Evolutionary conservation across 169 alveolate genomes (phyloP).

Genomic region (Condylostoma magnum): DNA sequence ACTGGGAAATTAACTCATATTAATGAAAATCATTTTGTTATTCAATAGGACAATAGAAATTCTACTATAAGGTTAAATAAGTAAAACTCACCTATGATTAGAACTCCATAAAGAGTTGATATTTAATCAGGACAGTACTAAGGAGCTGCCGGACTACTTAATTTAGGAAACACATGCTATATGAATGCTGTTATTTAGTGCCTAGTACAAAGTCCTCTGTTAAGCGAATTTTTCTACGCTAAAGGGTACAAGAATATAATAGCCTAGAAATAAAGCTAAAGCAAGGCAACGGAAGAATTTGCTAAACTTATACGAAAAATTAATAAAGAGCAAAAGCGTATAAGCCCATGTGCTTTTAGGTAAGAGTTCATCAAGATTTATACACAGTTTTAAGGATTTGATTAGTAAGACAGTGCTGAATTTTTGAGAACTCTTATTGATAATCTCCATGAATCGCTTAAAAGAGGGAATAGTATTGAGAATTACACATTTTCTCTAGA

Average conservation of each 20-base stretch:
- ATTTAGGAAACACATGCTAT: constrained; percentile 75
- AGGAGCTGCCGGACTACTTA: constrained; percentile 57
- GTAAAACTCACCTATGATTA: not conserved
- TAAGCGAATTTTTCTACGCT: constrained; percentile 49
- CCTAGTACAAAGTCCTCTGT: constrained; percentile 48
- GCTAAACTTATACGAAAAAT: constrained; percentile 39
- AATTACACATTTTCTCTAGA: not conserved
- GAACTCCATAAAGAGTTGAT: not conserved
- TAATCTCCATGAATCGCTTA: constrained; percentile 75
- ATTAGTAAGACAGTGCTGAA: constrained; percentile 70
- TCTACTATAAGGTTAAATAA: not conserved
- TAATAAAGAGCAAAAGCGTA: constrained; percentile 31
- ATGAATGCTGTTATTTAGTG: constrained; percentile 69
- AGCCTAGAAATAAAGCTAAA: constrained; percentile 38
- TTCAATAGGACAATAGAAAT: not conserved
- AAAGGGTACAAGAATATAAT: constrained; percentile 37
- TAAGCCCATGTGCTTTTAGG: constrained; percentile 28
- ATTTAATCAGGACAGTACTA: not conserved
- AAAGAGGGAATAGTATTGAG: not conserved
- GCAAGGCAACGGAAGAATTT: constrained; percentile 40
- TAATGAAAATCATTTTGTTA: not conserved
- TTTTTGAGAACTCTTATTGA: constrained; percentile 57
- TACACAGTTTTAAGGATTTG: constrained; percentile 52
- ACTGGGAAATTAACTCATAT: not conserved
- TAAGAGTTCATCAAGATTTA: constrained; percentile 32